Evolutionary conservation across 805 yeast genomes (phyloP).

Genomic region (Brettanomyces sp.): DNA sequence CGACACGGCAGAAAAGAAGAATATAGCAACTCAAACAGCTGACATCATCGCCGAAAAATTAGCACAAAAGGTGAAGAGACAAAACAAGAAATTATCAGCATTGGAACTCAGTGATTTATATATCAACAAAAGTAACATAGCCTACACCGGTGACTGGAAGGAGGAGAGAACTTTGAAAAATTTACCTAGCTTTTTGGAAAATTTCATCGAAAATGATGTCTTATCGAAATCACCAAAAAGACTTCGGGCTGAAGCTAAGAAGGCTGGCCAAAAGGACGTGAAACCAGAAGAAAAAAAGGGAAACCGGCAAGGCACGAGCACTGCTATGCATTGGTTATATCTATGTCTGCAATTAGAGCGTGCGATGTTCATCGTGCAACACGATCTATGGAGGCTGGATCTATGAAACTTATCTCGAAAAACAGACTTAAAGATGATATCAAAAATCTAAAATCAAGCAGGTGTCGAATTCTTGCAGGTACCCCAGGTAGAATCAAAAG

Average conservation of each 20-base stretch:
- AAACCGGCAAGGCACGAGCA: neutral
- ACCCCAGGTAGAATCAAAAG: conserved; percentile 54
- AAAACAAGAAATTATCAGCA: conserved; percentile 60
- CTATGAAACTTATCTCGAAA: conserved; percentile 66
- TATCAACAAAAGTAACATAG: conserved; percentile 42
- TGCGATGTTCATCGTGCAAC: conserved; percentile 73
- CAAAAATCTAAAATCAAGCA: conserved; percentile 32
- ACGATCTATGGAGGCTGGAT: conserved; percentile 34
- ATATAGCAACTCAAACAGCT: conserved; percentile 44
- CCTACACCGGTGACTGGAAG: conserved; percentile 52
- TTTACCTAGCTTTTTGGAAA: conserved; percentile 43
- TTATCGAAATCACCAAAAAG: neutral
- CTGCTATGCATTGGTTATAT: conserved; percentile 38
- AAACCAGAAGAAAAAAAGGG: conserved; percentile 8
- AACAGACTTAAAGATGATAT: conserved; percentile 62
- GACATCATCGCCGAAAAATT: conserved; percentile 61
- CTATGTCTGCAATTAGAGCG: conserved; percentile 77
- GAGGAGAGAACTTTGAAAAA: conserved; percentile 46
- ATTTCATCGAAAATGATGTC: conserved; percentile 38
- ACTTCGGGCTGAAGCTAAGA: conserved; percentile 22
- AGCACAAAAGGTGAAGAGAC: conserved; percentile 48
- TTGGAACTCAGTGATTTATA: conserved; percentile 65
- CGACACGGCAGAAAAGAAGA: conserved; percentile 48
- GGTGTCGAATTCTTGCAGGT: conserved; percentile 45
- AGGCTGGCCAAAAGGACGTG: conserved; percentile 19